Percentiles rank a stretch among this genome's conserved stretches.
phyloP scores from a whole-genome alignment of 805 yeast species.

The Sugiyamaella chiloensis region DNA sequence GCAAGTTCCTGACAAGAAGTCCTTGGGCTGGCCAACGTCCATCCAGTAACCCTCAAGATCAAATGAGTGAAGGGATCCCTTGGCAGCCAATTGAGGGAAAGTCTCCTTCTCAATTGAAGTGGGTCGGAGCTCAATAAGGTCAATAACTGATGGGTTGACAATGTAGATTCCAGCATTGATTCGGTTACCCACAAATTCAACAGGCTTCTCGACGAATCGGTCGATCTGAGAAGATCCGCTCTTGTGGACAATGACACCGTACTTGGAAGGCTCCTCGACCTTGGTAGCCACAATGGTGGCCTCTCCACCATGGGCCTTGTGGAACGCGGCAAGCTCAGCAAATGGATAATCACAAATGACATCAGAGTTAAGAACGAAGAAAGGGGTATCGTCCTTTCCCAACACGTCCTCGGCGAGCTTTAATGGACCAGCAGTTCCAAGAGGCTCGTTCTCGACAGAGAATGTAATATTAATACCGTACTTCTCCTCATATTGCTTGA shows the following conservation, averaged over 20 bases:
- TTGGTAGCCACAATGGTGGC: slow-evolving; percentile 99
- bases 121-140: slow-evolving; percentile 95
- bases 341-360: slow-evolving; percentile 99
- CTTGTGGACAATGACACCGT: slow-evolving; percentile 99
- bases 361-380: slow-evolving; percentile 96
- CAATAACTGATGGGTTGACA: slow-evolving; percentile 95
- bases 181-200: slow-evolving; percentile 99
- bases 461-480: slow-evolving; percentile 94
- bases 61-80: slow-evolving; percentile 84
- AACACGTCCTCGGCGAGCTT: slow-evolving; percentile 93
- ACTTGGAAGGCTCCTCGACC: slow-evolving; percentile 99
- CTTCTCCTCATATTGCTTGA: slow-evolving; percentile 89
- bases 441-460: slow-evolving; percentile 98
- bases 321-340: slow-evolving; percentile 87
- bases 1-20: slow-evolving; percentile 93
- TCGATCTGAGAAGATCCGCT: slow-evolving; percentile 93
- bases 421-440: slow-evolving; percentile 99
- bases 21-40: slow-evolving; percentile 99
- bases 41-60: slow-evolving; percentile 99
- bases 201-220: slow-evolving; percentile 99
- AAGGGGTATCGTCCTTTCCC: slow-evolving; percentile 92
- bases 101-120: slow-evolving; percentile 99
- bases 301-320: slow-evolving; percentile 91
- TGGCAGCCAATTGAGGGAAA: slow-evolving; percentile 92
- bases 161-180: slow-evolving; percentile 99